Evolutionary conservation across 306 rosid genomes (phyloP).

Genomic region (Begonia loranthoides): DNA sequence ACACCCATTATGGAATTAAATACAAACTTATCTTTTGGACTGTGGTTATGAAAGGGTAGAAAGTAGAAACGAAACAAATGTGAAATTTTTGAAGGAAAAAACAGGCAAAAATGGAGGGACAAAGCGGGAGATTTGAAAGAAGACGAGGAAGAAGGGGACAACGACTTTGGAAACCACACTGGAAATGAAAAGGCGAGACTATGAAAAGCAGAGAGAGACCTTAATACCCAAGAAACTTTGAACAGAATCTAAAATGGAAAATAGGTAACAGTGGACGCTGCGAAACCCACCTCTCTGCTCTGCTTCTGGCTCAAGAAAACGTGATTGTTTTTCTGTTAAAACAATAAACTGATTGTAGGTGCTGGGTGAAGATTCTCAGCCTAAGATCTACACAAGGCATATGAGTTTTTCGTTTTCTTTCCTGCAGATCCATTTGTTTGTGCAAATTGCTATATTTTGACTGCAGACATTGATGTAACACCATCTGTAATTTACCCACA

Average conservation of each 20-base stretch:
- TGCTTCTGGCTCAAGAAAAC: slow-evolving; percentile 10
- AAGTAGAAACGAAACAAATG: slow-evolving; percentile 2
- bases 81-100: slow-evolving; percentile 1
- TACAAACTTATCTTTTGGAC: neutral
- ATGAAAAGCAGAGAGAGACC: slow-evolving; percentile 20
- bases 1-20: neutral
- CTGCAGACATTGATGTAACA: too few species aligned
- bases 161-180: slow-evolving; percentile 13
- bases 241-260: slow-evolving; percentile 22
- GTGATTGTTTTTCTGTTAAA: slow-evolving; percentile 15
- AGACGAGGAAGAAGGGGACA: slow-evolving; percentile 15
- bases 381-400: too few species aligned
- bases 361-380: too few species aligned
- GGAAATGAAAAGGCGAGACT: slow-evolving; percentile 21
- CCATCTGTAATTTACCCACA: too few species aligned
- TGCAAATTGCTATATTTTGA: too few species aligned
- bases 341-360: too few species aligned
- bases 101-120: slow-evolving; percentile 8
- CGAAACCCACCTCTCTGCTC: slow-evolving; percentile 38
- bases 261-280: slow-evolving; percentile 21
- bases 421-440: too few species aligned
- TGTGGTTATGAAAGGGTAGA: neutral
- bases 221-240: slow-evolving; percentile 21
- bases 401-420: too few species aligned
- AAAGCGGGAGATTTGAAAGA: slow-evolving; percentile 14